Base-by-base conservation (phyloP, 768 basidiomycete species). In the Russula compacta region DNA sequence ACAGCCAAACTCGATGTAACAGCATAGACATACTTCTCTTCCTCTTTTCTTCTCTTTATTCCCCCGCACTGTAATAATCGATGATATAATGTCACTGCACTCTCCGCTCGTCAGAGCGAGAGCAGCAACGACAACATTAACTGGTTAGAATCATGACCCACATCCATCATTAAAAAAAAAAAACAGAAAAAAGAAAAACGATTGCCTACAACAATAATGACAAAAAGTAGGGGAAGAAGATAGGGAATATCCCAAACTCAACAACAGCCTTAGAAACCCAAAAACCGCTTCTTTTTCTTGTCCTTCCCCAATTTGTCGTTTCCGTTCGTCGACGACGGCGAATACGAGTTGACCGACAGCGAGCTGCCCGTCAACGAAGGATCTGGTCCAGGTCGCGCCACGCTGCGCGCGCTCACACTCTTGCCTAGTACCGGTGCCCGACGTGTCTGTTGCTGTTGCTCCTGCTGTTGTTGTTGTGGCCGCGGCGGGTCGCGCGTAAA, bases 401-500 rank as follows among this genome's bases (percentile, higher is more conserved):
- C 48, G 57, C 49, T 47, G 63, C 53, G 56, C n/a, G 62, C 42
- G 51, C 52, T 66, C 54, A 8, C 69, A 68, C 56, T 74, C 71
- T 70, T 65, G 4, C 61, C 61, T 47, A 71, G 71, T 7, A 76
- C 72, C 38, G 72, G 70, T 2, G 69, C 73, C 33, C 72, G 69
- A 60, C 4, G 55, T 35, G 15, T 29, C 36, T 75, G 76, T 69
- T 51, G 76, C 66, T 61, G 72, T 17, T 67, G 77, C 53, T 74
- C 76, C 70, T 48, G 76, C 67, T 62, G 72, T 29, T 67, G 77
- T 52, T 73, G 76, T 6, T 81, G 81, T 46, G 81, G 79, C 6
- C 80, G 79, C 4, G 85, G 82, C 1, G 84, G 77, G 57, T 89
- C 86, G 60, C 78, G 74, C 29, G 82, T 82, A 69, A 78, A 87